Conservation (phyloP, 2,329 filamentous ascomycete species). For the Fonsecaea nubica region DNA sequence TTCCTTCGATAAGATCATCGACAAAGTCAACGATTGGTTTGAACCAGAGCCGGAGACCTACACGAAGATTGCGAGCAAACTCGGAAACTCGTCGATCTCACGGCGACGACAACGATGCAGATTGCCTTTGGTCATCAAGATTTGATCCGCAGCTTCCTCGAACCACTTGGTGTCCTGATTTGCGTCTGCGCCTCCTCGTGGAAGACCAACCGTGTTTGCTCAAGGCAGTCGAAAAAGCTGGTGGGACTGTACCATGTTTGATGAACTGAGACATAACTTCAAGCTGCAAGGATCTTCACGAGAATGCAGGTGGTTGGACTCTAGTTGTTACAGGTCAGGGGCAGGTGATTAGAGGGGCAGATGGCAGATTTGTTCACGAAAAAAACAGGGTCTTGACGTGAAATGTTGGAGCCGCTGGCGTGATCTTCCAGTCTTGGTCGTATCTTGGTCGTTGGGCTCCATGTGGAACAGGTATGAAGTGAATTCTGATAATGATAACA, state of each 20-base stretch:
- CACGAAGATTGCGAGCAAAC: neutral
- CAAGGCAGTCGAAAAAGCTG: neutral
- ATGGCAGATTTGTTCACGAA: too few species aligned
- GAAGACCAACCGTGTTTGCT: neutral
- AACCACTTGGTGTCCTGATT: neutral
- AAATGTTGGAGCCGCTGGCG: neutral
- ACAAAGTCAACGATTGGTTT: neutral
- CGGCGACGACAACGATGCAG: neutral
- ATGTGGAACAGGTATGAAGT: neutral
- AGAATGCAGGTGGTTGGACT: neutral
- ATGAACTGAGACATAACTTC: neutral
- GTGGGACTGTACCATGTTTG: neutral
- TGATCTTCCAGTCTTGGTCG: neutral
- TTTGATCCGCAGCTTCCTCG: neutral
- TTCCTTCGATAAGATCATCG: neutral
- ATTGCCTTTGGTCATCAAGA: neutral
- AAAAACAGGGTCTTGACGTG: neutral
- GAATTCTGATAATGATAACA: neutral
- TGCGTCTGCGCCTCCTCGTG: neutral
- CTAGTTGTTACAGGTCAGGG: neutral
- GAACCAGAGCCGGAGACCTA: neutral
- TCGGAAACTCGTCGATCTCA: neutral
- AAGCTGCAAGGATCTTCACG: neutral
- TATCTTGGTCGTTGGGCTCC: neutral
- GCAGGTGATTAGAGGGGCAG: too few species aligned